Evolutionary conservation across 108 stramenopile genomes (phyloP), one percentile per base, ranked within the genome.

Genomic region (Skeletonema grethae): DNA sequence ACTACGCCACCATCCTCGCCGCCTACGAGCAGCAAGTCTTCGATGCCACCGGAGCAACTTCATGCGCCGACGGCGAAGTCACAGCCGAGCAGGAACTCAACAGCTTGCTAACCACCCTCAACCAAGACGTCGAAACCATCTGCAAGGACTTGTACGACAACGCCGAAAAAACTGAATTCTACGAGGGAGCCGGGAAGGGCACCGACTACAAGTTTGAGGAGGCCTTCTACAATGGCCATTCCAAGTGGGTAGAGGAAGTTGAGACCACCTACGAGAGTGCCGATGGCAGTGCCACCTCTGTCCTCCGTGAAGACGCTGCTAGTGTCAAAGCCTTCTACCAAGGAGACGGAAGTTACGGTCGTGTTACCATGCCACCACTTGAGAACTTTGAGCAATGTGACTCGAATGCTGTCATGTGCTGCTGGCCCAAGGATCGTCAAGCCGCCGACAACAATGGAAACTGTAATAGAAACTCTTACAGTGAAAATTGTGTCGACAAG

Each of bases 371-470:
- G 78, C 78, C 78, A 4, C 57, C 66, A n/a, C 46, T 79, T 1
- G 46, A 73, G 39, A 79, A 79, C 55, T 76, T 75, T 28, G 46
- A 48, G 43, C 25, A 10, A 18, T 31, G 70, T 71, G 10, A 22
- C 39, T 16, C 65, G 31, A 76, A 84, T 28, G 79, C 83, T 34
- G 71, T 69, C 63, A 72, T 80, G 69, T 85, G 85, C 56, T 86
- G 85, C 76, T 86, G 80, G 81, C 61, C 64, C 60, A 82, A 76
- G 36, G 86, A 84, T 60, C 81, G 86, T 57, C 84, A 85, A 50
- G 76, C 80, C 10, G 82, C 74, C n/a, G 86, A 86, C 35, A 75
- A 79, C 61, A 86, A 86, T 29, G 86, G 86, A 16, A 79, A 86
- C 35, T 86, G 86, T 62, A 72, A 70, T 35, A 72, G 30, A 25